Percentiles rank a stretch among this genome's conserved stretches.
Evolutionary conservation across 768 basidiomycete genomes (phyloP).

Genomic region (Trametes coccinea): DNA sequence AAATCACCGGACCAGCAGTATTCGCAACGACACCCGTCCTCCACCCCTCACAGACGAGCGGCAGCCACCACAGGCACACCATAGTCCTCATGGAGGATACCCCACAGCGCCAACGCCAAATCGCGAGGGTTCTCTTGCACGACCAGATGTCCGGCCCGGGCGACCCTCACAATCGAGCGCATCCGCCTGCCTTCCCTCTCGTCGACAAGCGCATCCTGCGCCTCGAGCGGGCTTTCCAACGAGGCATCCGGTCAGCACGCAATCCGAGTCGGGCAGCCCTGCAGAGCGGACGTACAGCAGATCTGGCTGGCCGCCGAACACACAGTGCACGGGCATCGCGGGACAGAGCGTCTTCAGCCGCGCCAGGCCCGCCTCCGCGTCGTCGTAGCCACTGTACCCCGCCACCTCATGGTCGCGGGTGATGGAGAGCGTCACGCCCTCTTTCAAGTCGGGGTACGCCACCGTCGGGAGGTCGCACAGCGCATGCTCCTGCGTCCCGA

Average conservation of each 20-base stretch:
- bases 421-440: constrained; percentile 28
- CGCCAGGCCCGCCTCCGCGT: constrained; percentile 10
- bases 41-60: not conserved
- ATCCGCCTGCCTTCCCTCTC: not conserved
- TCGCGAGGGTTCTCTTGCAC: constrained; percentile 3
- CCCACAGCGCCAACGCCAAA: constrained; percentile 6
- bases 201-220: not conserved
- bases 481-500: constrained; percentile 7
- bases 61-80: not conserved
- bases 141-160: not conserved
- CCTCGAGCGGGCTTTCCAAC: not conserved
- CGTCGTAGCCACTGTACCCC: constrained; percentile 20
- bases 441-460: constrained; percentile 23
- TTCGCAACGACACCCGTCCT: too few species aligned
- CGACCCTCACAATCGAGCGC: not conserved
- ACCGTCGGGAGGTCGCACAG: constrained; percentile 24
- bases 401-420: constrained; percentile 24
- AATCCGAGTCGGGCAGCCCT: too few species aligned
- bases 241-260: not conserved
- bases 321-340: constrained; percentile 22
- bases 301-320: constrained; percentile 14
- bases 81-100: constrained; percentile 2
- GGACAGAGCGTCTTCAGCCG: constrained; percentile 12
- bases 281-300: not conserved
- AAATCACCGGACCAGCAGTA: too few species aligned